Evolutionary conservation across 176 grass and related monocot species (phyloP).

Genomic region (Musa schizocarpa): DNA sequence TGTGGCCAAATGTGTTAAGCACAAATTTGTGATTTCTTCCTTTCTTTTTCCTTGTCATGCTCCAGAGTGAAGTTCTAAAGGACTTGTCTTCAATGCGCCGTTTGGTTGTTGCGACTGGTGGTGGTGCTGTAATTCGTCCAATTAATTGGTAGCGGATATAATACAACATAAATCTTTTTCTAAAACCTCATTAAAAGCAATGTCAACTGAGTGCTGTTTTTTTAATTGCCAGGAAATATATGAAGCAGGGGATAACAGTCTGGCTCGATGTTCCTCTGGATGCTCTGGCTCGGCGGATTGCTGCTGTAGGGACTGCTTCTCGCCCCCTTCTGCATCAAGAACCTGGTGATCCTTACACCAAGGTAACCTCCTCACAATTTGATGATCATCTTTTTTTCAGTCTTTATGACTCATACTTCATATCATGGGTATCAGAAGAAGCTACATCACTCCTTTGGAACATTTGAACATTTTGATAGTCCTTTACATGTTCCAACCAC

Average conservation of each 20-base stretch:
- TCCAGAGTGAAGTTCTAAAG: conserved; percentile 82
- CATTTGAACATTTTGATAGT: too few species aligned
- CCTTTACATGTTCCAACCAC: neutral
- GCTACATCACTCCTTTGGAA: neutral
- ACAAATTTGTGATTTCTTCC: too few species aligned
- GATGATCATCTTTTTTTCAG: neutral
- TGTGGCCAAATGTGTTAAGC: too few species aligned
- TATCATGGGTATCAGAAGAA: neutral
- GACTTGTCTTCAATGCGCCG: conserved; percentile 79
- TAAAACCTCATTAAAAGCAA: conserved; percentile 10
- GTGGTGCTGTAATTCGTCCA: conserved; percentile 89
- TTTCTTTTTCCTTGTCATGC: conserved; percentile 1
- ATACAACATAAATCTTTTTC: neutral
- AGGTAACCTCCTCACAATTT: conserved; percentile 39
- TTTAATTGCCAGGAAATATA: conserved; percentile 61
- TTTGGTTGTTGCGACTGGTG: conserved; percentile 97
- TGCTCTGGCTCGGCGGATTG: conserved; percentile 78
- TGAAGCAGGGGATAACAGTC: conserved; percentile 87
- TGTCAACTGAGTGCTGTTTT: conserved; percentile 7
- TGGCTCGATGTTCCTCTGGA: conserved; percentile 99
- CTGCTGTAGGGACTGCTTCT: conserved; percentile 86
- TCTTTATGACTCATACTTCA: too few species aligned
- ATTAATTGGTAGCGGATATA: conserved; percentile 65
- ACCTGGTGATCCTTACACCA: conserved; percentile 87
- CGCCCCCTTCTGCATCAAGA: conserved; percentile 86